phyloP scores from a whole-genome alignment of 2,329 filamentous ascomycete genomes.

The Ascochyta pisi region DNA sequence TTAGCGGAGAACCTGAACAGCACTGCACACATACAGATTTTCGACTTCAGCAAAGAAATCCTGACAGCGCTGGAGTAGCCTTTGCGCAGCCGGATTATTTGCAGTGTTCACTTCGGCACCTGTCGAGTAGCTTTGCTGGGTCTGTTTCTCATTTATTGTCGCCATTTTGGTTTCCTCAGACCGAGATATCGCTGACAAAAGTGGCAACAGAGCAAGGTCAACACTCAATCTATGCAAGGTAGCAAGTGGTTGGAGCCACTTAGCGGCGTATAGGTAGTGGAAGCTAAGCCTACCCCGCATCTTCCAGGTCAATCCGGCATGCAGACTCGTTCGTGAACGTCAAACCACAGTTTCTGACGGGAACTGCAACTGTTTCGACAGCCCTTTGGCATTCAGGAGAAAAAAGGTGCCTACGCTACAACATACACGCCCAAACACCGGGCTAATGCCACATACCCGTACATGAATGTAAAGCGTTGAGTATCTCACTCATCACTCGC shows the following conservation, averaged over 20 bases:
- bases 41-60: conserved; percentile 41
- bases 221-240: too few species aligned
- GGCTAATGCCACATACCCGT: too few species aligned
- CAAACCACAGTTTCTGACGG: not conserved
- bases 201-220: too few species aligned
- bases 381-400: too few species aligned
- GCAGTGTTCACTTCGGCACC: conserved; percentile 26
- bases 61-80: conserved; percentile 31
- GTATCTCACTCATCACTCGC: not conserved
- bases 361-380: too few species aligned
- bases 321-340: not conserved
- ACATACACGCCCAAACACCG: too few species aligned
- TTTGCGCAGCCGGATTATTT: conserved; percentile 29
- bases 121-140: conserved; percentile 8
- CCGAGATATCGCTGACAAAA: not conserved
- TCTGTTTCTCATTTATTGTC: not conserved
- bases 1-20: not conserved
- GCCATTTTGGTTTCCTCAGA: not conserved
- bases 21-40: conserved; percentile 27
- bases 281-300: conserved; percentile 15
- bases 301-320: not conserved
- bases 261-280: not conserved
- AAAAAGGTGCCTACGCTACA: too few species aligned
- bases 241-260: not conserved
- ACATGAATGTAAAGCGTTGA: not conserved